These are phyloP conservation scores for Pythium oligandrum DNA, from an alignment of 352 stramenopile species.

Conservation along the genomic window DNA sequence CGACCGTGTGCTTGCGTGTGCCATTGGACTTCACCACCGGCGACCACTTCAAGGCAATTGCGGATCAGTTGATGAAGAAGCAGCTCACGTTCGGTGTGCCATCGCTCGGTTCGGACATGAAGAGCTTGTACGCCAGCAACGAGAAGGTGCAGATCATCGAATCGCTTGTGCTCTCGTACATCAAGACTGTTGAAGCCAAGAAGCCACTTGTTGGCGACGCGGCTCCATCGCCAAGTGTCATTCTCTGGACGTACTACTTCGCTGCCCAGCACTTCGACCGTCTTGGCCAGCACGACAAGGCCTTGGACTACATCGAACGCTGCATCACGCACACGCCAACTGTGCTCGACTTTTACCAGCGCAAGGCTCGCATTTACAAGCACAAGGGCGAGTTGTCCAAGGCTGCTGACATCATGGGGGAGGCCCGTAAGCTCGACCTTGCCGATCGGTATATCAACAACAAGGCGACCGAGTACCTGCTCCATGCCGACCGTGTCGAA, in stretches of 20 bases:
- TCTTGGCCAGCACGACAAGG: constrained; percentile 80
- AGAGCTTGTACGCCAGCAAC: constrained; percentile 78
- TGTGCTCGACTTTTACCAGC: constrained; percentile 92
- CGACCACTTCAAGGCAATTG: constrained; percentile 63
- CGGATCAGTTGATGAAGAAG: constrained; percentile 52
- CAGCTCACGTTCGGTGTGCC: constrained; percentile 91
- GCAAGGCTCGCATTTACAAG: constrained; percentile 93
- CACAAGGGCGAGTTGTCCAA: constrained; percentile 87
- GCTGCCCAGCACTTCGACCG: constrained; percentile 91
- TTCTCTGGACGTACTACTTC: constrained; percentile 93
- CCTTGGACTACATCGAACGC: constrained; percentile 88
- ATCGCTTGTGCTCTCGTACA: constrained; percentile 76
- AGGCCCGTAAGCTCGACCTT: constrained; percentile 92
- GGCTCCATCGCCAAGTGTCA: constrained; percentile 26
- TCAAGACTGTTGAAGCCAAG: constrained; percentile 63
- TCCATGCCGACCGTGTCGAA: constrained; percentile 90
- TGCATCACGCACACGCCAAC: constrained; percentile 91
- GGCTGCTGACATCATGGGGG: constrained; percentile 91
- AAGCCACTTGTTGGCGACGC: constrained; percentile 47
- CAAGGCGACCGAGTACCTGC: constrained; percentile 96
- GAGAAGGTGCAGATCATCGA: constrained; percentile 60
- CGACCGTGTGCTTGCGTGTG: constrained; percentile 85
- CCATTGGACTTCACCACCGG: constrained; percentile 86
- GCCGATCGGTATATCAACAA: constrained; percentile 99
- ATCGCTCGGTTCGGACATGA: constrained; percentile 92